These are phyloP conservation scores for Sideroxylon spinosum DNA, from an alignment of 179 eudicot species.

Conservation along the genomic window DNA sequence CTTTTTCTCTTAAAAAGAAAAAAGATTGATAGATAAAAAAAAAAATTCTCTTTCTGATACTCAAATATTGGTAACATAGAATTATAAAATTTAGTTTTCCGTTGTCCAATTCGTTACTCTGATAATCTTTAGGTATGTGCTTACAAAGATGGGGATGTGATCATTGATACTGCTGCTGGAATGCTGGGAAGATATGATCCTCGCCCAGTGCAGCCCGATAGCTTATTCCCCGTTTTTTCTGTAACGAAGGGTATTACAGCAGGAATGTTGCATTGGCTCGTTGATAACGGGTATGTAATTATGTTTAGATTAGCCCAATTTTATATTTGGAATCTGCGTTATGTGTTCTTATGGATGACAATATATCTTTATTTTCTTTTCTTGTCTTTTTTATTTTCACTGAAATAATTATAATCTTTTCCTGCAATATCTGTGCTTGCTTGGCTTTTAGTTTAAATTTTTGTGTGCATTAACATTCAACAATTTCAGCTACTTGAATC, in stretches of 20 bases:
- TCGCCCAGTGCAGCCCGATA: constrained; percentile 95
- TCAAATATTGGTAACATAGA: neutral
- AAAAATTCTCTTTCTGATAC: neutral
- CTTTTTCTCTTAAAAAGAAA: neutral
- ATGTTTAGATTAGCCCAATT: neutral
- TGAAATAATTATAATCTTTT: neutral
- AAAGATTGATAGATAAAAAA: no score
- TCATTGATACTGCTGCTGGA: constrained; percentile 97
- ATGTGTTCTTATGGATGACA: neutral
- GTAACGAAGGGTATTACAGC: constrained; percentile 88
- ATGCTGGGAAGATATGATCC: constrained; percentile 94
- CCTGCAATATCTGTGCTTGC: neutral
- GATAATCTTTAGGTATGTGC: constrained; percentile 70
- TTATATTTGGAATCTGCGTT: neutral
- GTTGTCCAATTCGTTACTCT: constrained; percentile 6
- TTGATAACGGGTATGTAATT: constrained; percentile 65
- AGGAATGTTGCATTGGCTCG: constrained; percentile 90
- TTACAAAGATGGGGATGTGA: constrained; percentile 92
- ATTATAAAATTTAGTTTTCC: neutral
- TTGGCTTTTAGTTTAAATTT: neutral
- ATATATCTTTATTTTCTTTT: neutral
- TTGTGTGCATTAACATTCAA: neutral
- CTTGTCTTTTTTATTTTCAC: neutral
- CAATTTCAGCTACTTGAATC: neutral
- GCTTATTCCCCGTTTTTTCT: constrained; percentile 89